These are phyloP conservation scores for Aureobasidium sp. DNA, from an alignment of 2,329 filamentous ascomycete genomes.

Conservation along the genomic window DNA sequence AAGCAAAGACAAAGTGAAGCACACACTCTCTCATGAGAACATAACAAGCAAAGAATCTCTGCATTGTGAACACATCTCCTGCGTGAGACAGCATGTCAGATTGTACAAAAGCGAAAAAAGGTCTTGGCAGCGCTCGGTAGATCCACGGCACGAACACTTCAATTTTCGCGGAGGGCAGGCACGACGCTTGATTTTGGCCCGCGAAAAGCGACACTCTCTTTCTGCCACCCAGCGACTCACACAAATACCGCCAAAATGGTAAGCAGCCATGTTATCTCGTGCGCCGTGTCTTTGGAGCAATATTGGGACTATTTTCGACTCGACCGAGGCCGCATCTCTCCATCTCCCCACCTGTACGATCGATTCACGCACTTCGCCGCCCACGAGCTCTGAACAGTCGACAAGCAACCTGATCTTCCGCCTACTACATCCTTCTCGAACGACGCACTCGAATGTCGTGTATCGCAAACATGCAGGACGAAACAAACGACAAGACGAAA, in stretches of 20 bases:
- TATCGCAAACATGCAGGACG: not conserved
- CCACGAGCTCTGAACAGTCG: not conserved
- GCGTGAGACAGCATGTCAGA: not conserved
- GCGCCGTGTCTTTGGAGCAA: constrained; percentile 6
- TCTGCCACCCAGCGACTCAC: constrained; percentile 11
- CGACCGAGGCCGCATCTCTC: not conserved
- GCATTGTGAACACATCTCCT: not conserved
- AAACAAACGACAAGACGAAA: not conserved
- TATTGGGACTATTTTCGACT: not conserved
- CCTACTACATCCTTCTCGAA: not conserved
- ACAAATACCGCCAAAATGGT: constrained; percentile 17
- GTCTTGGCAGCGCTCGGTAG: not conserved
- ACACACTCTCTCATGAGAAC: not conserved
- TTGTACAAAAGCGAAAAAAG: not conserved
- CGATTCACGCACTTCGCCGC: not conserved
- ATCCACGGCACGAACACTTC: not conserved
- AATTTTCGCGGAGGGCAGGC: constrained; percentile 1
- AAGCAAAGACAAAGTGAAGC: not conserved
- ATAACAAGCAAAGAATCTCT: not conserved
- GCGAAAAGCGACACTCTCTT: constrained; percentile 8
- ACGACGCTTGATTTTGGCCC: not conserved
- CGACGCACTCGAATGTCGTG: not conserved
- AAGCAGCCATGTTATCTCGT: constrained; percentile 9
- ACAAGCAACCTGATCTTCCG: not conserved
- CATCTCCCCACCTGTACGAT: not conserved